Conservation (phyloP, 768 basidiomycete genomes). For the Imleria badia region DNA sequence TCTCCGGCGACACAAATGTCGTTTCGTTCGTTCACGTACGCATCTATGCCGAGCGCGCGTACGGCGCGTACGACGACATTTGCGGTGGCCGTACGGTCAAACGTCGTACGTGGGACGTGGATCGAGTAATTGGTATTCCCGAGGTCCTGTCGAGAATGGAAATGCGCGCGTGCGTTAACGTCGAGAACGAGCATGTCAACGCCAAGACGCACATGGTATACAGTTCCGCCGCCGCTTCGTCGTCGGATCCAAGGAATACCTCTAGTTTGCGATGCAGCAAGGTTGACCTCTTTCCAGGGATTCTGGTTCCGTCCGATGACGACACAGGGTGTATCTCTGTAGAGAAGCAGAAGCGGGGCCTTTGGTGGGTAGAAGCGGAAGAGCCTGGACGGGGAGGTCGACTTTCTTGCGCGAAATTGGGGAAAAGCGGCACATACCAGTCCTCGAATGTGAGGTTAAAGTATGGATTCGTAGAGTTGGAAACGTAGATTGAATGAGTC, state of each 20-base stretch:
- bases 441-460: conserved; percentile 92
- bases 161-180: not conserved
- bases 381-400: conserved; percentile 47
- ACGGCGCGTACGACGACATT: conserved; percentile 78
- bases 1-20: conserved; percentile 82
- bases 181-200: not conserved
- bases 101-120: conserved; percentile 76
- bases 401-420: conserved; percentile 27
- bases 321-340: conserved; percentile 85
- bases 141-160: conserved; percentile 62
- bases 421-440: conserved; percentile 52
- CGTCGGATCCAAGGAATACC: conserved; percentile 79
- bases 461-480: conserved; percentile 76
- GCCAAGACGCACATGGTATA: conserved; percentile 77
- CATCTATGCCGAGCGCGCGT: conserved; percentile 70
- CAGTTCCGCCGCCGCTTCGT: conserved; percentile 91
- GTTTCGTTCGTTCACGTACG: conserved; percentile 83
- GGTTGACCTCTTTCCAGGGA: conserved; percentile 96
- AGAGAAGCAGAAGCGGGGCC: conserved; percentile 78
- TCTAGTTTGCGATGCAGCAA: conserved; percentile 49
- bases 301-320: conserved; percentile 97
- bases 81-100: conserved; percentile 78
- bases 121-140: conserved; percentile 98
- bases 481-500: conserved; percentile 64
- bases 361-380: conserved; percentile 72